A percentile compares a stretch with the other conserved stretches of the same genome.
Evolutionary conservation across 345 rosid genomes (phyloP).

Genomic region (Mercurialis annua): DNA sequence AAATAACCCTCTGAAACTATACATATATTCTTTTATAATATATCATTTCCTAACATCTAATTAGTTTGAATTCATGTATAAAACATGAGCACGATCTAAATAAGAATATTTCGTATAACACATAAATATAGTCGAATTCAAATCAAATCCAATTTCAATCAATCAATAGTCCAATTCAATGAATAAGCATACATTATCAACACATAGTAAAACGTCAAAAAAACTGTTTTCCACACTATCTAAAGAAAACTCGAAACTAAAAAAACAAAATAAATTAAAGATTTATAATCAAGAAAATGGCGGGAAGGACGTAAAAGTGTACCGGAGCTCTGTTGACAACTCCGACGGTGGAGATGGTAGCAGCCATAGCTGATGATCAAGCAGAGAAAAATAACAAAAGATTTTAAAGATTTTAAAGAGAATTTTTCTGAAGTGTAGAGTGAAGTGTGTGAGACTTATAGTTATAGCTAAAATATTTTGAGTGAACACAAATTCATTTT

Average conservation of each 20-base stretch:
- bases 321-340: slow-evolving; percentile 74
- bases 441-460: slow-evolving; percentile 22
- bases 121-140: too few species aligned
- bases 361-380: slow-evolving; percentile 46
- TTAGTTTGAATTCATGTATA: too few species aligned
- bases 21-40: too few species aligned
- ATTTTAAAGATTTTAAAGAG: not conserved
- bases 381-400: not conserved
- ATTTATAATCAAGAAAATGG: not conserved
- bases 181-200: too few species aligned
- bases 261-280: too few species aligned
- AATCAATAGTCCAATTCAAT: too few species aligned
- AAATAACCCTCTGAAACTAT: too few species aligned
- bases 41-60: too few species aligned
- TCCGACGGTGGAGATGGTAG: slow-evolving; percentile 78
- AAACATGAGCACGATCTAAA: too few species aligned
- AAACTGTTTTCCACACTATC: not conserved
- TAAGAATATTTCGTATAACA: too few species aligned
- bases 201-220: too few species aligned
- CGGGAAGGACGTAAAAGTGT: slow-evolving; percentile 4
- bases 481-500: slow-evolving; percentile 29
- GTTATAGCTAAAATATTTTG: slow-evolving; percentile 22
- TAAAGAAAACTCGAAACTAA: not conserved
- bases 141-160: too few species aligned
- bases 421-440: not conserved